phyloP scores from a whole-genome alignment of 805 yeast species.

The Saturnispora diversa region DNA sequence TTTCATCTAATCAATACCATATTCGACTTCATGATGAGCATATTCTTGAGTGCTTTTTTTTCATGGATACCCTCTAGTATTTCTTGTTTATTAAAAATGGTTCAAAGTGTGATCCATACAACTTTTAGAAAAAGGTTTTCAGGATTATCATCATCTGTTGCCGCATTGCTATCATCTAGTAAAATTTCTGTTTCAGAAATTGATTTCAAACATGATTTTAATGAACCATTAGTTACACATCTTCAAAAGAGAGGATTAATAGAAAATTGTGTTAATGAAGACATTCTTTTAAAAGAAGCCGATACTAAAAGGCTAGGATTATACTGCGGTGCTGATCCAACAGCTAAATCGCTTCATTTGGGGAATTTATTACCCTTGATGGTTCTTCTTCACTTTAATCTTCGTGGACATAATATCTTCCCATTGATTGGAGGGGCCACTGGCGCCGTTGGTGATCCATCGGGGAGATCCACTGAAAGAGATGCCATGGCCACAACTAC shows the following conservation, averaged over 20 bases:
- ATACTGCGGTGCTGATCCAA: conserved; percentile 96
- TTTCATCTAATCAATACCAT: neutral
- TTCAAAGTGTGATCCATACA: too few species aligned
- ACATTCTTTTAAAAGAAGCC: conserved; percentile 19
- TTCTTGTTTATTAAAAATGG: too few species aligned
- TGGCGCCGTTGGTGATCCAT: conserved; percentile 93
- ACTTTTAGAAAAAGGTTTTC: neutral
- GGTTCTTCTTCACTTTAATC: conserved; percentile 72
- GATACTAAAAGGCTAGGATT: conserved; percentile 40
- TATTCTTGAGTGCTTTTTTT: neutral
- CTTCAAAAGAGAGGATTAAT: conserved; percentile 41
- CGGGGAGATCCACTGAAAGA: conserved; percentile 81
- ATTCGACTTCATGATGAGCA: neutral
- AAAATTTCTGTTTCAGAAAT: conserved; percentile 17
- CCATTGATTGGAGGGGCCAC: conserved; percentile 94
- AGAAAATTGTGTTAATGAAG: conserved; percentile 34
- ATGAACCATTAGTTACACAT: conserved; percentile 34
- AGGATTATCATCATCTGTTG: conserved; percentile 17
- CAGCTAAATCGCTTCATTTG: conserved; percentile 80
- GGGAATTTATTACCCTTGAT: conserved; percentile 87
- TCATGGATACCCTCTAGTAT: too few species aligned
- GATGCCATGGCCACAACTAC: conserved; percentile 42
- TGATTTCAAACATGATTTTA: conserved; percentile 27
- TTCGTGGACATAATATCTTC: conserved; percentile 78
- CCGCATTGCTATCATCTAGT: conserved; percentile 16